Conservation (phyloP, 2,329 filamentous ascomycete species). For the Dactylella cylindrospora region DNA sequence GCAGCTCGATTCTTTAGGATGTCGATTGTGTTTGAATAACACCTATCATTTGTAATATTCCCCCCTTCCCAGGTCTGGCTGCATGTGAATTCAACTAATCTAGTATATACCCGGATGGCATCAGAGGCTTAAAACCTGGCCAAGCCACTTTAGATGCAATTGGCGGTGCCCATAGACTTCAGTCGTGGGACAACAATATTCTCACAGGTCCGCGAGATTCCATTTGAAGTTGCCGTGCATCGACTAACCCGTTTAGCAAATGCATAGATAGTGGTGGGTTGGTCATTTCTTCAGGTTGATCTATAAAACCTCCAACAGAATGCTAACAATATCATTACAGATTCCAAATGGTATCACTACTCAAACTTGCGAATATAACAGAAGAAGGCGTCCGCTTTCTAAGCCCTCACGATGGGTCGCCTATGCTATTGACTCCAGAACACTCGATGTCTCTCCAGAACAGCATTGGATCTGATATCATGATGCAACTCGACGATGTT, state of each 20-base stretch:
- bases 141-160: slow-evolving; percentile 83
- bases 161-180: slow-evolving; percentile 89
- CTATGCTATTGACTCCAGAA: slow-evolving; percentile 96
- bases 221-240: too few species aligned
- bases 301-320: background rate
- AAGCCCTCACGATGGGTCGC: slow-evolving; percentile 90
- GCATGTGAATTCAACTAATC: background rate
- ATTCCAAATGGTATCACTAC: slow-evolving; percentile 97
- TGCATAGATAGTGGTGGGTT: slow-evolving; percentile 67
- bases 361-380: slow-evolving; percentile 89
- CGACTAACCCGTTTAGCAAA: slow-evolving; percentile 2
- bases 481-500: slow-evolving; percentile 99
- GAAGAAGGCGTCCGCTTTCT: slow-evolving; percentile 94
- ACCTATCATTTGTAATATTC: slow-evolving; percentile 74
- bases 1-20: slow-evolving; percentile 85
- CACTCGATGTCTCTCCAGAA: slow-evolving; percentile 96
- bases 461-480: slow-evolving; percentile 95
- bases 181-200: slow-evolving; percentile 94
- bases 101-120: slow-evolving; percentile 47
- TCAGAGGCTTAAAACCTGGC: slow-evolving; percentile 78
- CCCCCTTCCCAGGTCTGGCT: slow-evolving; percentile 46
- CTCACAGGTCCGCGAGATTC: slow-evolving; percentile 67
- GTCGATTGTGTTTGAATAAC: slow-evolving; percentile 91
- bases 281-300: slow-evolving; percentile 47
- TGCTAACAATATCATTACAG: slow-evolving; percentile 56